A percentile compares a stretch with the other conserved stretches of the same genome.
Conservation (phyloP, 169 alveolate genomes). For the Plasmodium cynomolgi region DNA sequence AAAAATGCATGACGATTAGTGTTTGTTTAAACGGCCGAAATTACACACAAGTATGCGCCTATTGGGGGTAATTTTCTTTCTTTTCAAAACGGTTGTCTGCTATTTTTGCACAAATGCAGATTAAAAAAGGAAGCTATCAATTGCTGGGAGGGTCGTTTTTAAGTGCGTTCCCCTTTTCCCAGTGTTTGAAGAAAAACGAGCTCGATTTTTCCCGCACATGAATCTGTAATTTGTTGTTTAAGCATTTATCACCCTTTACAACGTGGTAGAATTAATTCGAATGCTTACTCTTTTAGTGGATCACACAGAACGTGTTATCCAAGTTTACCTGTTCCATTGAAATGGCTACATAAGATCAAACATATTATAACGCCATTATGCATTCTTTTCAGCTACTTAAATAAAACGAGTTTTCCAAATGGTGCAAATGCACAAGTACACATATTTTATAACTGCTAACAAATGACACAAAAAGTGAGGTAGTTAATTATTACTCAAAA, state of each 20-base stretch:
- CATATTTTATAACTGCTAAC: neutral
- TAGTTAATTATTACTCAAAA: neutral
- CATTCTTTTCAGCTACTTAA: neutral
- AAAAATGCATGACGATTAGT: neutral
- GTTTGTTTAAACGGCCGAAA: neutral
- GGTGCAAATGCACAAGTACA: neutral
- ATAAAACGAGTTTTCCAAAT: neutral
- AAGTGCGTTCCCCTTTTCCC: neutral
- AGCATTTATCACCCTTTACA: neutral
- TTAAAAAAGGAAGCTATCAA: neutral
- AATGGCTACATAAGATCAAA: neutral
- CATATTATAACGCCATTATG: neutral
- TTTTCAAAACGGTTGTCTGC: neutral
- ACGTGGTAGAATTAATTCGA: neutral
- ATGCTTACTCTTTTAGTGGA: neutral
- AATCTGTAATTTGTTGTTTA: neutral
- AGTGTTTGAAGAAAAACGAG: neutral
- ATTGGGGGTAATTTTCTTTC: neutral
- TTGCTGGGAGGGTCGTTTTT: neutral
- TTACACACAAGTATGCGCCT: neutral
- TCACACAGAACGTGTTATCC: slow-evolving; percentile 1
- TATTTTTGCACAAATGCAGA: neutral
- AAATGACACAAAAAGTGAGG: neutral
- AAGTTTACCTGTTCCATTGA: neutral
- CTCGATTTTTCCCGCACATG: neutral